phyloP scores from a whole-genome alignment of 495 filamentous ascomycete species.

The Penicillium manginii region DNA sequence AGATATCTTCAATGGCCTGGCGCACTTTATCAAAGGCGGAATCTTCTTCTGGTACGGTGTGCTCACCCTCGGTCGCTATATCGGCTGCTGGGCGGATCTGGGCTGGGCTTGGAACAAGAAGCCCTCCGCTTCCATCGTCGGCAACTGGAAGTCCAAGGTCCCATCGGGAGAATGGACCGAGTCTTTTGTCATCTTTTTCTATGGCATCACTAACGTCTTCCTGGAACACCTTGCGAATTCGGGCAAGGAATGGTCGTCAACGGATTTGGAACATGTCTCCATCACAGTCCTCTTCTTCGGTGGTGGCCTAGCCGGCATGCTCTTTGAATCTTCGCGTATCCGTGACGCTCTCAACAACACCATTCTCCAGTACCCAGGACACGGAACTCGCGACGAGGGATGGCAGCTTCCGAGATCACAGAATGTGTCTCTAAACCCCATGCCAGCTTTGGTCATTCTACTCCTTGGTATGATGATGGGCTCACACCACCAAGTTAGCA shows the following conservation, averaged over 20 bases:
- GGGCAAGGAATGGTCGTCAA: slow-evolving; percentile 70
- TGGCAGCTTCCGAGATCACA: slow-evolving; percentile 69
- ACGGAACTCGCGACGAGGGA: slow-evolving; percentile 50
- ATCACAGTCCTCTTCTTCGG: slow-evolving; percentile 95
- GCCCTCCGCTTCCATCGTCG: slow-evolving; percentile 62
- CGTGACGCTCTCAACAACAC: slow-evolving; percentile 72
- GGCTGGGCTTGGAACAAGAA: slow-evolving; percentile 97
- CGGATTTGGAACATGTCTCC: slow-evolving; percentile 89
- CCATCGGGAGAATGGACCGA: slow-evolving; percentile 88
- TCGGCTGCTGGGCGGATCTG: slow-evolving; percentile 86
- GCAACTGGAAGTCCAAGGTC: slow-evolving; percentile 62
- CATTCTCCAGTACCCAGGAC: slow-evolving; percentile 44
- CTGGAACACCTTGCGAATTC: slow-evolving; percentile 81
- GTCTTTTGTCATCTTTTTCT: slow-evolving; percentile 83
- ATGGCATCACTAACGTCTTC: slow-evolving; percentile 89
- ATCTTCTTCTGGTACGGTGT: slow-evolving; percentile 95
- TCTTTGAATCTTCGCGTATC: slow-evolving; percentile 78
- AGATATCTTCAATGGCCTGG: slow-evolving; percentile 80
- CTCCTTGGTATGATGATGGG: slow-evolving; percentile 94
- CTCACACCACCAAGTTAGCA: slow-evolving; percentile 82
- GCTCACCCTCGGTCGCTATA: slow-evolving; percentile 85
- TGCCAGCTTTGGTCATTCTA: slow-evolving; percentile 84
- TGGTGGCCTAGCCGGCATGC: slow-evolving; percentile 92
- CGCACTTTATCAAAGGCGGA: slow-evolving; percentile 96
- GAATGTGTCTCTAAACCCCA: slow-evolving; percentile 80